A percentile compares a stretch with the other conserved stretches of the same genome.
Conservation (phyloP, 768 basidiomycete species). For the Suillus subluteus region DNA sequence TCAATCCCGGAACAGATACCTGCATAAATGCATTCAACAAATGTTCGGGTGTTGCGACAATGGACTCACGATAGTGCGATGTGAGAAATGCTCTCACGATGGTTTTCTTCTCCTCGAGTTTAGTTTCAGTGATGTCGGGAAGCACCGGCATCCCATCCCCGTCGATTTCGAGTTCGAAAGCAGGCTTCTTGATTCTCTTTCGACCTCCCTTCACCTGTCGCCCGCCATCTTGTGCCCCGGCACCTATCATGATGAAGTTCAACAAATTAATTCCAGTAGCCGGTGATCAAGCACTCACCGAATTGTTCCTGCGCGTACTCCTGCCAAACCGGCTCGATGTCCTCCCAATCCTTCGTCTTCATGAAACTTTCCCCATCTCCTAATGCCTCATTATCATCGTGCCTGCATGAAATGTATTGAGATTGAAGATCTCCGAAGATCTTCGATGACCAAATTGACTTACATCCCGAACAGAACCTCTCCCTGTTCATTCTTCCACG, state of each 20-base stretch:
- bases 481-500: too few species aligned
- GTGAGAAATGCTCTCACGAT: neutral
- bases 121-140: neutral
- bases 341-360: neutral
- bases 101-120: neutral
- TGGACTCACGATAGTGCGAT: too few species aligned
- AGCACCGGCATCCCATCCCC: neutral
- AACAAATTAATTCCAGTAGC: neutral
- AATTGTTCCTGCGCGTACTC: neutral
- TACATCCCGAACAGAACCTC: neutral
- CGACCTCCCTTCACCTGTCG: neutral
- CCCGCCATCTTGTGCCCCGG: neutral
- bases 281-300: neutral
- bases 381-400: neutral
- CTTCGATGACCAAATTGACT: neutral
- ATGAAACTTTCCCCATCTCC: neutral
- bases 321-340: neutral
- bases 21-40: too few species aligned
- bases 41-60: too few species aligned
- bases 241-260: neutral
- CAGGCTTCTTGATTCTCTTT: neutral
- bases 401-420: neutral
- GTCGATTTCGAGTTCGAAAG: neutral
- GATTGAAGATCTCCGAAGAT: too few species aligned
- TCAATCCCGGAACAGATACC: too few species aligned